Conservation (phyloP, 768 basidiomycete species). For the Mycena rebaudengoi region DNA sequence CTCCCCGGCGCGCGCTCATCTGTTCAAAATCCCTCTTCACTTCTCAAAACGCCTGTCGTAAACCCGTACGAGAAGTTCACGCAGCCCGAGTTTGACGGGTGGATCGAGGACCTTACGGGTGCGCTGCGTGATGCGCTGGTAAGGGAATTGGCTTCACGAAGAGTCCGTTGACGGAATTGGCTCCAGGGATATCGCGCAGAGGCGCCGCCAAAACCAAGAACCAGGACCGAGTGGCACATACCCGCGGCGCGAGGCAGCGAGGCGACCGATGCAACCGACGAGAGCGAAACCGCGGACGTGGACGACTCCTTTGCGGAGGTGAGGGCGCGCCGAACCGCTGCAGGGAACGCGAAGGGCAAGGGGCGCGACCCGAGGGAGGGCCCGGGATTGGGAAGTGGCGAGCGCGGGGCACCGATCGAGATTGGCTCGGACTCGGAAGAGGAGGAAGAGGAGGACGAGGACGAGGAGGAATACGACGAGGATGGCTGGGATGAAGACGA, state of each 20-base stretch:
- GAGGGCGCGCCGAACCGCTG: slow-evolving; percentile 50
- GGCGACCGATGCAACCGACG: slow-evolving; percentile 22
- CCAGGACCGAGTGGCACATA: slow-evolving; percentile 21
- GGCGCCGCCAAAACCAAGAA: slow-evolving; percentile 22
- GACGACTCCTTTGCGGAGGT: slow-evolving; percentile 65
- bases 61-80: slow-evolving; percentile 83
- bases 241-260: slow-evolving; percentile 28
- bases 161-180: no score
- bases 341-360: slow-evolving; percentile 58
- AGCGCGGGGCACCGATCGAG: slow-evolving; percentile 55
- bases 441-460: slow-evolving; percentile 38
- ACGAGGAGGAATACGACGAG: slow-evolving; percentile 27
- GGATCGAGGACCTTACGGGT: slow-evolving; percentile 70
- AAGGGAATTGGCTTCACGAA: no score
- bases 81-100: slow-evolving; percentile 72
- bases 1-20: slow-evolving; percentile 7
- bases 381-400: slow-evolving; percentile 54
- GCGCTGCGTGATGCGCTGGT: slow-evolving; percentile 65
- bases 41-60: slow-evolving; percentile 58
- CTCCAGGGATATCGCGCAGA: slow-evolving; percentile 58
- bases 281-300: slow-evolving; percentile 37
- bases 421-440: slow-evolving; percentile 48
- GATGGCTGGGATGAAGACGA: slow-evolving; percentile 37
- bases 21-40: slow-evolving; percentile 10
- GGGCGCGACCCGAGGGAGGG: slow-evolving; percentile 69